Evolutionary conservation across 495 filamentous ascomycete genomes (phyloP).

Genomic region (Neohortaea acidophila): DNA sequence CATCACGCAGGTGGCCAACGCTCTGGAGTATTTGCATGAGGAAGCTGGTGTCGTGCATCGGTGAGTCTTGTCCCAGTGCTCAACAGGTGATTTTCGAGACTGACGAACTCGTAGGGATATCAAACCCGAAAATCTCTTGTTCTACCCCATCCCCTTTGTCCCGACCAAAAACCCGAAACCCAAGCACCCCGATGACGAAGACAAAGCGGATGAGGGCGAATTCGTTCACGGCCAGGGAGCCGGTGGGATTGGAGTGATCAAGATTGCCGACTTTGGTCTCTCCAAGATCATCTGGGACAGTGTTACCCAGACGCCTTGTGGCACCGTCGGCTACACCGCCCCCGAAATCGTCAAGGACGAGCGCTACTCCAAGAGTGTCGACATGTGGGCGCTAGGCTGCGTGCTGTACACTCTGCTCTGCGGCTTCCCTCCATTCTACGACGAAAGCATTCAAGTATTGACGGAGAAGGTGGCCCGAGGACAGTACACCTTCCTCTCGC

Average conservation of each 20-base stretch:
- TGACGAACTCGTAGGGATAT: conserved; percentile 57
- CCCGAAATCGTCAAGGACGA: conserved; percentile 99
- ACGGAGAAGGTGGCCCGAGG: conserved; percentile 96
- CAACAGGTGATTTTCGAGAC: conserved; percentile 4
- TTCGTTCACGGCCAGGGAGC: conserved; percentile 68
- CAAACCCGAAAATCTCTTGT: conserved; percentile 94
- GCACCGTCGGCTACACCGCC: conserved; percentile 96
- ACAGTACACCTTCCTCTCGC: conserved; percentile 94
- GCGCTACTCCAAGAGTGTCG: conserved; percentile 93
- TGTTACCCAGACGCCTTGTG: conserved; percentile 98
- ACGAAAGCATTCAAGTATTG: conserved; percentile 90
- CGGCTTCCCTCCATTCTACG: conserved; percentile 96
- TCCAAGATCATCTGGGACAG: conserved; percentile 98
- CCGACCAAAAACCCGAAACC: conserved; percentile 69
- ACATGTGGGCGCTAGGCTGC: conserved; percentile 98
- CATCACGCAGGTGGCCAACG: conserved; percentile 82
- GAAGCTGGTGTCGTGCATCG: conserved; percentile 90
- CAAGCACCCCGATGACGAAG: conserved; percentile 72
- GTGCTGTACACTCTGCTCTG: conserved; percentile 94
- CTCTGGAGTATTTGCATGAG: conserved; percentile 87
- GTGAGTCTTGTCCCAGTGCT: conserved; percentile 37
- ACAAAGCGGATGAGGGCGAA: conserved; percentile 94
- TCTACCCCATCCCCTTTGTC: conserved; percentile 68
- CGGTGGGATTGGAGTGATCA: conserved; percentile 90
- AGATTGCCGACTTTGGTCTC: conserved; percentile 94